These are phyloP conservation scores for Colletotrichum brevisporum DNA, from an alignment of 2,329 filamentous ascomycete genomes.

Conservation along the genomic window DNA sequence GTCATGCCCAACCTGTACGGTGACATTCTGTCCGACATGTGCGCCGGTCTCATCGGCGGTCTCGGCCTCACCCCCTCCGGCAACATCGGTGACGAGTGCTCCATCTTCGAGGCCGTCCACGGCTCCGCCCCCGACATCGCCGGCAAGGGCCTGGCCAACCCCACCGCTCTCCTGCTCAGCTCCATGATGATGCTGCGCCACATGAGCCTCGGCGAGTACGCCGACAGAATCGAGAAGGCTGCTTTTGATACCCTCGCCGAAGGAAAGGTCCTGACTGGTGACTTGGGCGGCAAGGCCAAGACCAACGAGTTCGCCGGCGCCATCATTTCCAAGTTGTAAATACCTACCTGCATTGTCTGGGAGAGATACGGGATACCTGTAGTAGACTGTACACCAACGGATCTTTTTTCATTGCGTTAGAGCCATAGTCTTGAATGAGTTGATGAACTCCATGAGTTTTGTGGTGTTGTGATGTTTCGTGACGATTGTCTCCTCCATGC, in stretches of 20 bases:
- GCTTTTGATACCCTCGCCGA: constrained; percentile 96
- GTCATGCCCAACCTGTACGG: constrained; percentile 99
- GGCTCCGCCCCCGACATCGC: constrained; percentile 97
- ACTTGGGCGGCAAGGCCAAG: constrained; percentile 96
- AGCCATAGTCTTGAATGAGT: constrained; percentile 41
- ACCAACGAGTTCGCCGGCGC: constrained; percentile 94
- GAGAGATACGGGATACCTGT: constrained; percentile 33
- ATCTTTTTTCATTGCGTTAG: constrained; percentile 37
- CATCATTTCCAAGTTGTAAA: constrained; percentile 82
- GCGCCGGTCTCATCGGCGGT: constrained; percentile 97
- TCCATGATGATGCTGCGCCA: constrained; percentile 99
- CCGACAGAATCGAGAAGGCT: constrained; percentile 90
- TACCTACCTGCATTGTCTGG: constrained; percentile 44
- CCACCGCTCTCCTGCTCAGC: constrained; percentile 92
- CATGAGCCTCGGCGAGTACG: constrained; percentile 91
- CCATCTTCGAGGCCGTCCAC: constrained; percentile 99
- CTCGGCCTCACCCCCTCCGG: constrained; percentile 97
- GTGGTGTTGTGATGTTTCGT: not conserved
- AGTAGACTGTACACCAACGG: constrained; percentile 43
- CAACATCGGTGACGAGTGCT: constrained; percentile 99
- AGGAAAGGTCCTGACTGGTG: constrained; percentile 96
- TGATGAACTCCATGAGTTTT: constrained; percentile 30
- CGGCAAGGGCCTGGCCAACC: constrained; percentile 96
- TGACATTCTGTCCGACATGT: constrained; percentile 99
- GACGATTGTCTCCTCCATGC: too few relatives aligned